Percentiles rank a stretch among this genome's conserved stretches.
phyloP scores from a whole-genome alignment of 2,329 filamentous ascomycete genomes.

The Phaeosphaeria sp. region DNA sequence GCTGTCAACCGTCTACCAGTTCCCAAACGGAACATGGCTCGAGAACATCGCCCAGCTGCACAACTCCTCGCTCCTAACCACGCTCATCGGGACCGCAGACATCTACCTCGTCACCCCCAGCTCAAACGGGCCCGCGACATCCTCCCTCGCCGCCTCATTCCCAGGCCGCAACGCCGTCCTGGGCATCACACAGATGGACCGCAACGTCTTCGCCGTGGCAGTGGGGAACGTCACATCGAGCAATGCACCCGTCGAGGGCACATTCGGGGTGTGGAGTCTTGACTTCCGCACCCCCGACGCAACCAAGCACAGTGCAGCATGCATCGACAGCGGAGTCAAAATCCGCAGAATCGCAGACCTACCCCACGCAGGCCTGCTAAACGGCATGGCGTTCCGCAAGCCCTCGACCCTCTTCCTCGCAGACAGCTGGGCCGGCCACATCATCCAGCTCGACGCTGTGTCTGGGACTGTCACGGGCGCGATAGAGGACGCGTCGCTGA shows the following conservation, averaged over 20 bases:
- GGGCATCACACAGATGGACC: conserved; percentile 46
- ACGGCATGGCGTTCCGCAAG: conserved; percentile 31
- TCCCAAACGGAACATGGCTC: conserved; percentile 34
- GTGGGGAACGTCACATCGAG: conserved; percentile 18
- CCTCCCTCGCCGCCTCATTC: conserved; percentile 37
- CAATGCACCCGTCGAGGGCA: conserved; percentile 14
- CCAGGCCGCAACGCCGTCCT: conserved; percentile 28
- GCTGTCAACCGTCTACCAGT: conserved; percentile 28
- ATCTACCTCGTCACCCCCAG: conserved; percentile 44
- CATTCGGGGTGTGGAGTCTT: conserved; percentile 14
- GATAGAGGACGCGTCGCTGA: conserved; percentile 19
- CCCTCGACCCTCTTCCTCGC: conserved; percentile 25
- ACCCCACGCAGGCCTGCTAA: conserved; percentile 10
- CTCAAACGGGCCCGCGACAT: conserved; percentile 13
- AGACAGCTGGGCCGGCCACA: conserved; percentile 26
- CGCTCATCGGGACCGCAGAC: conserved; percentile 39
- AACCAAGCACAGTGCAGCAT: no score
- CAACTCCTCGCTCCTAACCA: conserved; percentile 47
- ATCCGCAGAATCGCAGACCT: not conserved
- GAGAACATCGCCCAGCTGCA: conserved; percentile 49
- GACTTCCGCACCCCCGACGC: no score
- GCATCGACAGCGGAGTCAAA: not conserved
- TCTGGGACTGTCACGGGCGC: conserved; percentile 13
- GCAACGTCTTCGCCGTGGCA: conserved; percentile 44
- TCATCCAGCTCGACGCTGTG: conserved; percentile 17